Base-by-base conservation (phyloP, 768 basidiomycete genomes). In the Sporobolomyces roseus region DNA sequence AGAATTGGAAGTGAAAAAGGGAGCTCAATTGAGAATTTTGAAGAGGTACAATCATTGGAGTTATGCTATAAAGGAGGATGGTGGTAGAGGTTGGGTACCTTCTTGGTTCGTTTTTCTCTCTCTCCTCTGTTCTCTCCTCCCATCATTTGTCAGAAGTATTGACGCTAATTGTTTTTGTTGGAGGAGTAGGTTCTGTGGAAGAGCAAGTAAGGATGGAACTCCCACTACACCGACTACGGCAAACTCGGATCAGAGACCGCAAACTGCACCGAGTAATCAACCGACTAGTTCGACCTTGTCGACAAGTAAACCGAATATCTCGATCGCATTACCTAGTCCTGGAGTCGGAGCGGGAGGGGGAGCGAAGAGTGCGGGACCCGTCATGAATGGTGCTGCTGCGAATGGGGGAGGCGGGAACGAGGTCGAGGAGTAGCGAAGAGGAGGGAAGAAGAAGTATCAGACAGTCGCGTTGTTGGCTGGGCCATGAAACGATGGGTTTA, bases 41-140 rank as follows among this genome's bases (percentile, higher is more conserved):
- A 98, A 98, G 82, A 85, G 93, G 71, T 98, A 98, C 78, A 96
- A 94, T 69, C 93, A 97, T 79, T 97, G 93, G 75, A 67, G 61
- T 19, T 75, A 75, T 38, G 91, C 91, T 71, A 91, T 97, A 76
- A 93, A 93, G 79, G 90, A 96, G 76, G 88, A 89, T 27, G 94
- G 94, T 50, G 89, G 92, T 79, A 86, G 94, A 70, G 94, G 94
- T 43, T 98, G 94, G 94, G 91, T 96, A 29, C 93, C 93, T 83
- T 92, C 91, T 29, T 98, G 94, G 94, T 94, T 38, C 36, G 67
- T 63, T 21, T 6, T 46, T 6, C 14, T 23, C 23, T 46, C 45
- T 46, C 45, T 46, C 14, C 23, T 46, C 6, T 6, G 10, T 46
- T 46, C n/a, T n/a, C n/a, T n/a, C n/a, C n/a, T n/a, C n/a, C n/a